Percentiles rank a stretch among this genome's conserved stretches.
Conservation (phyloP, 2,329 filamentous ascomycete species). For the Penicillium italicum region DNA sequence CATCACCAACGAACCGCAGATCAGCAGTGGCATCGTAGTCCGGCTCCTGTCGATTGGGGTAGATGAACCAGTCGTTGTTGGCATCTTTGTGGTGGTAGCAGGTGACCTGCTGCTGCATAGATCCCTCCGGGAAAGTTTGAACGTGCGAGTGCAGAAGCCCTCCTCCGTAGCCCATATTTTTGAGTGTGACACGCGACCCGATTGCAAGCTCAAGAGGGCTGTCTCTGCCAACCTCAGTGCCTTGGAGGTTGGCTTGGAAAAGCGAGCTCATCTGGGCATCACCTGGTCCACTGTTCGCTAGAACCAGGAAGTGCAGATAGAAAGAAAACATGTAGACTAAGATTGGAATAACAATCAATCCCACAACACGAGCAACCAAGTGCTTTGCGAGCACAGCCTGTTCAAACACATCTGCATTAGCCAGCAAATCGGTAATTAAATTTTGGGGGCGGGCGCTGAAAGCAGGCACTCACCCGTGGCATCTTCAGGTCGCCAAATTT, state of each 20-base stretch:
- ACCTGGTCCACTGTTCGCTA: conserved; percentile 89
- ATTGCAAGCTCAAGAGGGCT: conserved; percentile 88
- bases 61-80: conserved; percentile 99
- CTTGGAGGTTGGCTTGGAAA: conserved; percentile 93
- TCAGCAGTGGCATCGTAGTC: conserved; percentile 71
- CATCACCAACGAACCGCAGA: conserved; percentile 71
- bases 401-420: conserved; percentile 28
- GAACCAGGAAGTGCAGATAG: conserved; percentile 86
- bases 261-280: conserved; percentile 99
- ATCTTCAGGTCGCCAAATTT: conserved; percentile 95
- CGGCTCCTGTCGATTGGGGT: conserved; percentile 76
- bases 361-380: conserved; percentile 72
- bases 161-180: conserved; percentile 99
- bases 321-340: conserved; percentile 95
- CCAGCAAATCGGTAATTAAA: neutral
- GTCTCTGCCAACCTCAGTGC: conserved; percentile 89
- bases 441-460: neutral
- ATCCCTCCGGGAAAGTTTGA: conserved; percentile 93
- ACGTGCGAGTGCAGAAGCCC: conserved; percentile 94
- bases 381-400: conserved; percentile 69
- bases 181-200: conserved; percentile 86
- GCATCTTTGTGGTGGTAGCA: conserved; percentile 99
- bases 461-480: conserved; percentile 61
- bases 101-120: conserved; percentile 90
- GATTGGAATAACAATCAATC: conserved; percentile 83